These are phyloP conservation scores for Simplicillium sp. DNA, from an alignment of 2,329 filamentous ascomycete genomes.

Conservation along the genomic window DNA sequence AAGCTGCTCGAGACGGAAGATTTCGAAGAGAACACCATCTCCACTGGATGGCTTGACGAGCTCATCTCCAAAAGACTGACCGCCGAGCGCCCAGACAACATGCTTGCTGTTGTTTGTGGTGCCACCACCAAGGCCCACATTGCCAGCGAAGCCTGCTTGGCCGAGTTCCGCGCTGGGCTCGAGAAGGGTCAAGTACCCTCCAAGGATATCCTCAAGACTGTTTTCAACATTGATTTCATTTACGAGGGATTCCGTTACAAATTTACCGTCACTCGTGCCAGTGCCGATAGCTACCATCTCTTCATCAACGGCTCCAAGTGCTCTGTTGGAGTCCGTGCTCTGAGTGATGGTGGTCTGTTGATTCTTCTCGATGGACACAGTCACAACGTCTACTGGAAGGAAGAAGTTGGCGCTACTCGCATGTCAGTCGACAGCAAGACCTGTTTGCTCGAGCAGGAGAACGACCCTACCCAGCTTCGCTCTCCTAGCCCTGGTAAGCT, in stretches of 20 bases:
- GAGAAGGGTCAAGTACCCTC: slow-evolving; percentile 97
- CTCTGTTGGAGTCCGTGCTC: slow-evolving; percentile 80
- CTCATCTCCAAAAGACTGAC: slow-evolving; percentile 97
- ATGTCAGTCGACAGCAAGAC: slow-evolving; percentile 97
- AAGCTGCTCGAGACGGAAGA: slow-evolving; percentile 97
- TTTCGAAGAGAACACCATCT: slow-evolving; percentile 98
- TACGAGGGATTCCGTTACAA: slow-evolving; percentile 96
- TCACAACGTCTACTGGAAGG: slow-evolving; percentile 99
- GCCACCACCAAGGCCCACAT: slow-evolving; percentile 92
- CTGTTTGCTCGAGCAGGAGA: slow-evolving; percentile 94
- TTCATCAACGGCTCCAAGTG: slow-evolving; percentile 99
- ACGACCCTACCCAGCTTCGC: slow-evolving; percentile 93
- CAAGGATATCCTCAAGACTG: slow-evolving; percentile 94
- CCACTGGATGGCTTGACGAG: slow-evolving; percentile 97
- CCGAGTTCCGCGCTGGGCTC: slow-evolving; percentile 77
- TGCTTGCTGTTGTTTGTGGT: slow-evolving; percentile 90
- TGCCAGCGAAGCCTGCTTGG: slow-evolving; percentile 81
- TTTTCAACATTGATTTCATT: slow-evolving; percentile 97
- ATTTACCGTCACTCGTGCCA: slow-evolving; percentile 92
- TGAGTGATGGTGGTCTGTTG: slow-evolving; percentile 88
- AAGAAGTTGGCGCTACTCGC: slow-evolving; percentile 91
- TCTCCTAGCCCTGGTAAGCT: slow-evolving; percentile 95
- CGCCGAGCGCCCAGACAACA: slow-evolving; percentile 86
- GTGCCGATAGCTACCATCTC: slow-evolving; percentile 86
- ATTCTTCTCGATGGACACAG: slow-evolving; percentile 85